Evolutionary conservation across 2,329 filamentous ascomycete species (phyloP).

Genomic region (Rosellinia necatrix): DNA sequence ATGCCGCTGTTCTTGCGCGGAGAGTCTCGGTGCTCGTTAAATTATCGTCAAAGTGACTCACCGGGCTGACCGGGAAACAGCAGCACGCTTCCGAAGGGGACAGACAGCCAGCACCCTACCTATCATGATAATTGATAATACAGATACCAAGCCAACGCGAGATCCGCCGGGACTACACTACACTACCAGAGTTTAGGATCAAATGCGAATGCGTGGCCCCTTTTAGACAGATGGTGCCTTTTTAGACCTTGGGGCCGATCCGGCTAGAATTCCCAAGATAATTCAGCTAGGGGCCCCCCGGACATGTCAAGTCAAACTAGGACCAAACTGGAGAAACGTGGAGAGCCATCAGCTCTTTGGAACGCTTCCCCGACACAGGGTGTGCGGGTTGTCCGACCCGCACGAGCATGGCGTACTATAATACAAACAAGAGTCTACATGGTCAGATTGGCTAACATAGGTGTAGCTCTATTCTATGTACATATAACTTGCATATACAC

Average conservation of each 20-base stretch:
- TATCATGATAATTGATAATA: neutral
- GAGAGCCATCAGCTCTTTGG: constrained; percentile 15
- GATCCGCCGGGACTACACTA: constrained; percentile 8
- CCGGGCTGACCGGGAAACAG: constrained; percentile 15
- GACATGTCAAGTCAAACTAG: constrained; percentile 2
- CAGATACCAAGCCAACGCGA: neutral
- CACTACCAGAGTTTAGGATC: too few species aligned
- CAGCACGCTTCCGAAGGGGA: constrained; percentile 20
- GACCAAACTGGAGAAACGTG: constrained; percentile 17
- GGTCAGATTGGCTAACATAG: too few species aligned
- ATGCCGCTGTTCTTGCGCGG: constrained; percentile 3
- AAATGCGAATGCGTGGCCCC: constrained; percentile 12
- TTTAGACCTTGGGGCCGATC: constrained; percentile 1
- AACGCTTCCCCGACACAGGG: constrained; percentile 19
- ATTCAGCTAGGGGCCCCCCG: neutral
- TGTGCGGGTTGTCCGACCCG: constrained; percentile 16
- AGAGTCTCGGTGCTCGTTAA: neutral
- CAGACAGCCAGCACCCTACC: constrained; percentile 8
- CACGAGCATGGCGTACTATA: constrained; percentile 11
- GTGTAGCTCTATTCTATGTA: too few species aligned
- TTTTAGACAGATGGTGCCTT: neutral
- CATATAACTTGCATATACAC: too few species aligned
- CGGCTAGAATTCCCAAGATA: neutral
- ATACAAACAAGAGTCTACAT: too few species aligned
- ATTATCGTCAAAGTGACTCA: neutral